Base-by-base conservation (phyloP, 306 rosid genomes). In the Cyclanthera cordifolia region DNA sequence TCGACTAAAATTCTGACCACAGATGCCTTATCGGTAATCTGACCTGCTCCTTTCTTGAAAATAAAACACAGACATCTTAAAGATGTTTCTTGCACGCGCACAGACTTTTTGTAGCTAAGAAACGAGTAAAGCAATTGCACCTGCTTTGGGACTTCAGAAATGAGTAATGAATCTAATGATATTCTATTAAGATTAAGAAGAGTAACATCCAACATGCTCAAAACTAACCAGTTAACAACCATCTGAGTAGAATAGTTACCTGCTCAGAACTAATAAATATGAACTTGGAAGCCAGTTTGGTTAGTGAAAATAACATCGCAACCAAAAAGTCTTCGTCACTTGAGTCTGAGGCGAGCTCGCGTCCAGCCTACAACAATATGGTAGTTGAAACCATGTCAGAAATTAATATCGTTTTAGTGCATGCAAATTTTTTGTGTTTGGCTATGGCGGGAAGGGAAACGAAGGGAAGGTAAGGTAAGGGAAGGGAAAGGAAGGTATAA, bases 301-400 rank as follows among this genome's bases (percentile, higher is more conserved):
- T 73, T 69, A 93, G 84, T 12, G 98, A 87, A 75, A 84, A 46
- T 54, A 89, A 70, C 96, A 87, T 80, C 53, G 79, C 79, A 23
- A 83, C 82, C 77, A 70, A 79, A 72, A 72, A 70, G 47, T 80
- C 86, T 71, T 89, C 91, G 21, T 83, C 84, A 15, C 82, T 54
- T 55, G 85, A 69, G 53, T 80, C 78, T 41, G 64, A 71, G 65
- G 88, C 48, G 49, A 93, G 67, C 72, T 80, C 81, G 61, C 76
- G 56, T 76, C 95, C 95, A 53, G 76, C 74, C 98, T 93, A 85
- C 65, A 75, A 75, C 23, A 58, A 67, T 53, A 21, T 21, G 53
- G 20, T 43, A 25, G 25, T 54, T 41, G 17, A 21, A 53, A 54
- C 27, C 28, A 11, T 43, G 51, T 71, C 48, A 56, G 34, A 23